phyloP scores from a whole-genome alignment of 2,329 filamentous ascomycete genomes.

The Acrodontium crateriforme region DNA sequence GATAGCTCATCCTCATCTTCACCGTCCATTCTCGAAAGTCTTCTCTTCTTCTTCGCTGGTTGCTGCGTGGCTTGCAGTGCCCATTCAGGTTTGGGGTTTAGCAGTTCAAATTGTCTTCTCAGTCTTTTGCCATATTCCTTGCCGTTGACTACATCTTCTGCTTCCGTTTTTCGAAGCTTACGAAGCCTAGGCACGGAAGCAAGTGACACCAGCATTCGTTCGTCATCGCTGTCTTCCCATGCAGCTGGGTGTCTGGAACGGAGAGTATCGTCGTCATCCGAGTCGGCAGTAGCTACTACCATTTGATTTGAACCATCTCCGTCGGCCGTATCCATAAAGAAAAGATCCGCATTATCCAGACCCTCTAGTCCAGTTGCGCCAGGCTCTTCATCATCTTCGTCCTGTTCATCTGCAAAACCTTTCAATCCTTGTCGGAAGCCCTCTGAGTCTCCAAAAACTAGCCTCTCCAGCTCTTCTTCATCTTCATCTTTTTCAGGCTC shows the following conservation, averaged over 20 bases:
- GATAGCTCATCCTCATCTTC: slow-evolving; percentile 23
- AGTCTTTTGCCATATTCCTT: slow-evolving; percentile 72
- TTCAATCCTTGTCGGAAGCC: slow-evolving; percentile 67
- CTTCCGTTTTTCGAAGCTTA: slow-evolving; percentile 68
- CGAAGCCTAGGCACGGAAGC: slow-evolving; percentile 60
- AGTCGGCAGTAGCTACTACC: slow-evolving; percentile 15
- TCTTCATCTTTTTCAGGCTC: slow-evolving; percentile 17
- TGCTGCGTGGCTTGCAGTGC: slow-evolving; percentile 32
- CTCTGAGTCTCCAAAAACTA: slow-evolving; percentile 78
- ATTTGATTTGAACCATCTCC: background rate
- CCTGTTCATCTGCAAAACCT: slow-evolving; percentile 34
- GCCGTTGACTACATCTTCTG: slow-evolving; percentile 75
- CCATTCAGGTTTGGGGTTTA: slow-evolving; percentile 51
- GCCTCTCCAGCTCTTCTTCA: slow-evolving; percentile 43
- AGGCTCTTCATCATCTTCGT: slow-evolving; percentile 28
- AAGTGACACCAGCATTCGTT: slow-evolving; percentile 70
- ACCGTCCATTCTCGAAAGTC: slow-evolving; percentile 17
- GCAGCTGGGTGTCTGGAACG: slow-evolving; percentile 39
- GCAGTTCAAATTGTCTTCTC: slow-evolving; percentile 52
- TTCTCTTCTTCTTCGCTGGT: slow-evolving; percentile 33
- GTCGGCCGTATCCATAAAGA: slow-evolving; percentile 19
- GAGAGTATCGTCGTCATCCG: slow-evolving; percentile 26
- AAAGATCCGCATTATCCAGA: slow-evolving; percentile 59
- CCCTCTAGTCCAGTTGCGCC: slow-evolving; percentile 37
- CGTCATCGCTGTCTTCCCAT: slow-evolving; percentile 96